Base-by-base conservation (phyloP, 768 basidiomycete genomes). In the Termitomyces sp. region DNA sequence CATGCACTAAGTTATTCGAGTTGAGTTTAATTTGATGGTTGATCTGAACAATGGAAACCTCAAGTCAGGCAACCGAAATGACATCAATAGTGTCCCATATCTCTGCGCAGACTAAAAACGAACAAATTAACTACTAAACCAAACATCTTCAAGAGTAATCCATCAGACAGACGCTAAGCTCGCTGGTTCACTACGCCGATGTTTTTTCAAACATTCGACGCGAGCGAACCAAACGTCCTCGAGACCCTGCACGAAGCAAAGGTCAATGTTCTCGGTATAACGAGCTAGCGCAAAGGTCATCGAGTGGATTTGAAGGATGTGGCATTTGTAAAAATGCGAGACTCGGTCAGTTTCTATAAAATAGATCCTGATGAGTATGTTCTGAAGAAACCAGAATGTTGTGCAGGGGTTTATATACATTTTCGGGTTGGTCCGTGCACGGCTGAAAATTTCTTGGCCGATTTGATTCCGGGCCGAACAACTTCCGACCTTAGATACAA, bases 361-460 rank as follows among this genome's bases (percentile, higher is more conserved):
- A 67, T 65, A 67, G 66, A 67, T 67, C 66, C 66, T 67, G 66
- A 67, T 67, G 66, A 67, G 66, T 67, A 67, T 67, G 66, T 67
- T 67, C 66, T 67, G 57, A 66, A 54, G 65, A 65, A 61, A 51
- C 24, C 0, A 42, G 2, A 5, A 36, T 54, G 39, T 20, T 24
- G 12, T 13, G 41, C 18, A 8, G n/a, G 34, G 54, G 50, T 37
- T 61, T 61, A 58, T 61, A 61, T 58, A 60, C 42, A 2, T 22
- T 54, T 30, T 44, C 12, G 2, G 42, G 24, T 8, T 58, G 62
- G 59, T 58, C 59, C 51, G 62, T 60, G 59, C 59, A 59, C 52
- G 20, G 52, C 31, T 31, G 18, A 50, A 58, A 54, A 57, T 58
- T n/a, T 60, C 15, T 20, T 39, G 15, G 47, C 37, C 34, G 46